Conservation (phyloP, 805 yeast genomes). For the Candida corydali region DNA sequence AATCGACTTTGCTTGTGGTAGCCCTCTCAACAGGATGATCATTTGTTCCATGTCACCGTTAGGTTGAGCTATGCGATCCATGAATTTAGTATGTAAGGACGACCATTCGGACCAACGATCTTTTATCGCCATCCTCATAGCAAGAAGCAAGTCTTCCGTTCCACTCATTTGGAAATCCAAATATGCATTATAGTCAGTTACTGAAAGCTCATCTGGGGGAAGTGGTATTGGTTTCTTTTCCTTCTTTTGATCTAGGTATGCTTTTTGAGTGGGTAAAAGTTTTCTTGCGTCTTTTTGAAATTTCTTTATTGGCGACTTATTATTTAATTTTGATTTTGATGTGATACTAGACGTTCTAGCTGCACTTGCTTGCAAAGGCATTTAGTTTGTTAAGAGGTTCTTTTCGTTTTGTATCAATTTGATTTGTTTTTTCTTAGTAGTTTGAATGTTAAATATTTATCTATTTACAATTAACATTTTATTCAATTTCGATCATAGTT, state of each 20-base stretch:
- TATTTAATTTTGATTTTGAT: slow-evolving; percentile 11
- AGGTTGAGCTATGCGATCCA: slow-evolving; percentile 9
- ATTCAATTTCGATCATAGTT: slow-evolving; percentile 7
- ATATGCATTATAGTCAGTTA: slow-evolving; percentile 34
- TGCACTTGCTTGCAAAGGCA: slow-evolving; percentile 30
- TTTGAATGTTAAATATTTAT: no score
- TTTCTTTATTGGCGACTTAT: slow-evolving; percentile 23
- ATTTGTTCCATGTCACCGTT: neutral
- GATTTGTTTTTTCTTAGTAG: neutral
- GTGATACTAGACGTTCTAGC: slow-evolving; percentile 35
- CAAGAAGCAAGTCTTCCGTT: slow-evolving; percentile 26
- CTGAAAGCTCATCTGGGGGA: slow-evolving; percentile 10
- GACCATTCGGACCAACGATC: slow-evolving; percentile 39
- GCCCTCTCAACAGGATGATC: slow-evolving; percentile 18
- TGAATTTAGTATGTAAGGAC: slow-evolving; percentile 20
- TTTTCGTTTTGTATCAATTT: neutral
- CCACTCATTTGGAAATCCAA: slow-evolving; percentile 33
- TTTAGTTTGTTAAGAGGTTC: neutral
- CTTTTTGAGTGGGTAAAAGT: slow-evolving; percentile 22
- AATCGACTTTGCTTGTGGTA: slow-evolving; percentile 31
- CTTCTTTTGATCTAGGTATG: slow-evolving; percentile 13
- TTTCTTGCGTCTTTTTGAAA: slow-evolving; percentile 21
- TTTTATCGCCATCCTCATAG: slow-evolving; percentile 26
- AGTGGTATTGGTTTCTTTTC: neutral
- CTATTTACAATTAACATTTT: slow-evolving; percentile 4